These are phyloP conservation scores for Dictyostelium brefeldianum DNA, from an alignment of 78 protist genomes.

Conservation along the genomic window DNA sequence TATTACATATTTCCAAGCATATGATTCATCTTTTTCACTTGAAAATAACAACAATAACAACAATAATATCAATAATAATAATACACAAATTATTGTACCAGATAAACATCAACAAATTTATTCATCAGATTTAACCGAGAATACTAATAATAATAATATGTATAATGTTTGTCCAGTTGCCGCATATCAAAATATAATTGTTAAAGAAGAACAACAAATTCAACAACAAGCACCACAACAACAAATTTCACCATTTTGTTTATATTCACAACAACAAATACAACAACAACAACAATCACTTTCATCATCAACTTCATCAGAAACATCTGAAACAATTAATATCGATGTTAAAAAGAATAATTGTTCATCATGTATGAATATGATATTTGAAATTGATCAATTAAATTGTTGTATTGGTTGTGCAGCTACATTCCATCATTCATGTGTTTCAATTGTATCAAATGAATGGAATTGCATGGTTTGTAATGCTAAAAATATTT, in stretches of 20 bases:
- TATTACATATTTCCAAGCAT: background rate
- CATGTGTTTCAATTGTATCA: background rate
- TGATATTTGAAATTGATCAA: background rate
- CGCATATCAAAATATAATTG: background rate
- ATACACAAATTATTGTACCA: background rate
- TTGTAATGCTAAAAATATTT: background rate
- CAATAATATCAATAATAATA: background rate
- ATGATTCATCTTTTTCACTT: background rate
- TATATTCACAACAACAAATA: background rate
- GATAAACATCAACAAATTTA: slow-evolving; percentile 7
- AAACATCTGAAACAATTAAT: background rate
- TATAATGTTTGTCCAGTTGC: background rate
- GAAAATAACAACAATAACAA: background rate
- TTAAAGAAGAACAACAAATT: background rate
- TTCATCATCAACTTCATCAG: background rate
- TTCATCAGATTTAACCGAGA: background rate
- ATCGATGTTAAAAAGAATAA: background rate
- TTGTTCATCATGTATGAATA: background rate
- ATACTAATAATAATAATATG: background rate
- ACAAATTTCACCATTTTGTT: slow-evolving; percentile 7
- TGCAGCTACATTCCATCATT: background rate
- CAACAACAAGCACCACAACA: background rate
- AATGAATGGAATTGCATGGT: background rate
- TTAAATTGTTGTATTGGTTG: background rate
- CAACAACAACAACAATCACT: slow-evolving; percentile 9